These are phyloP conservation scores for Andalucia godoyi DNA, from an alignment of 78 protist species.

Conservation along the genomic window DNA sequence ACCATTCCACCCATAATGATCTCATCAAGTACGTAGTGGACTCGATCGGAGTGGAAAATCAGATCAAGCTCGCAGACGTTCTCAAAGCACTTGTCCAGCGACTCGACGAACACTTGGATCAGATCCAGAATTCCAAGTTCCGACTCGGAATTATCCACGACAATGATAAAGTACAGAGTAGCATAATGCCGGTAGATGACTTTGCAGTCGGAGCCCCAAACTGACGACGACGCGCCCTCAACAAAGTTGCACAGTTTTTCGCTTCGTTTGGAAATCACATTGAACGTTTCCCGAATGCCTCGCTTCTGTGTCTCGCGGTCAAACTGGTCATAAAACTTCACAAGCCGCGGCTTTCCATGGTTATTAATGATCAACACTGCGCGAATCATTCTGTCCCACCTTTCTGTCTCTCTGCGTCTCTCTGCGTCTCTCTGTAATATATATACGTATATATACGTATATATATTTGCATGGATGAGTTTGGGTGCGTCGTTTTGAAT, in stretches of 20 bases:
- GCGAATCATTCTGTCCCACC: slow-evolving; percentile 70
- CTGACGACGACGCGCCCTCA: slow-evolving; percentile 31
- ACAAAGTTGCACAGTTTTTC: slow-evolving; percentile 81
- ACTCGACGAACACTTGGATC: slow-evolving; percentile 87
- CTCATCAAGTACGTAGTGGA: slow-evolving; percentile 83
- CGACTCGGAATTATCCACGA: slow-evolving; percentile 68
- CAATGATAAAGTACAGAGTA: slow-evolving; percentile 78
- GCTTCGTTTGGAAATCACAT: slow-evolving; percentile 57
- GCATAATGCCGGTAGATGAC: slow-evolving; percentile 87
- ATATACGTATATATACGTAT: too few relatives aligned
- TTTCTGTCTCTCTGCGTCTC: too few relatives aligned
- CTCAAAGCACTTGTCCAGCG: slow-evolving; percentile 84
- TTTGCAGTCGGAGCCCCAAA: slow-evolving; percentile 55
- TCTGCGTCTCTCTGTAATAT: too few relatives aligned
- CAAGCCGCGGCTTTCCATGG: slow-evolving; percentile 80
- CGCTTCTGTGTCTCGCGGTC: slow-evolving; percentile 57
- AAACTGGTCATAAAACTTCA: slow-evolving; percentile 71
- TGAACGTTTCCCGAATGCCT: slow-evolving; percentile 47
- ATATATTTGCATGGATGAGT: too few relatives aligned
- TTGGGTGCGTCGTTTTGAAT: too few relatives aligned
- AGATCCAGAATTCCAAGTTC: slow-evolving; percentile 87
- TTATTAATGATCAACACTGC: slow-evolving; percentile 69
- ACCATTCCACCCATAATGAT: slow-evolving; percentile 92
- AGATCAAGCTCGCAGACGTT: slow-evolving; percentile 93
- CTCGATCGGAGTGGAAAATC: slow-evolving; percentile 86